These are phyloP conservation scores for Carex scoparia DNA, from an alignment of 176 grass and related monocot genomes.

Conservation along the genomic window DNA sequence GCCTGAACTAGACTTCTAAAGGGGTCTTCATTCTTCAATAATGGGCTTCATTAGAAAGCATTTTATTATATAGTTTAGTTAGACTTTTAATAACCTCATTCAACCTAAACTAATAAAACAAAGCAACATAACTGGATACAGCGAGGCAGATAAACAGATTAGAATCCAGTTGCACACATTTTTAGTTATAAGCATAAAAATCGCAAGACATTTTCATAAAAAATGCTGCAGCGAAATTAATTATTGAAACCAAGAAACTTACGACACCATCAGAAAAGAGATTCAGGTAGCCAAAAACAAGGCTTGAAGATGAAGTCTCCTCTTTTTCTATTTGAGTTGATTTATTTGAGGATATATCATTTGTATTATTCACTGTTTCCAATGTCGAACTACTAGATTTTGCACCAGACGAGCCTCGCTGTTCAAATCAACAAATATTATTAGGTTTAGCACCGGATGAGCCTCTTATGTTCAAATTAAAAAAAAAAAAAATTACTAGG, in stretches of 20 bases:
- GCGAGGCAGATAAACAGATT: background rate
- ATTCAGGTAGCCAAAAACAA: conserved; percentile 99
- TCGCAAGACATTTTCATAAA: conserved; percentile 16
- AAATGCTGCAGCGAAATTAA: conserved; percentile 6
- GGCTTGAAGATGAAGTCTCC: conserved; percentile 45
- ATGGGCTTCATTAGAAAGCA: background rate
- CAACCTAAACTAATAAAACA: conserved; percentile 6
- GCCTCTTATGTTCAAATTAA: conserved; percentile 40
- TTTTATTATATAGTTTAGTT: background rate
- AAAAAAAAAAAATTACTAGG: background rate
- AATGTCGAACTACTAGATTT: conserved; percentile 23
- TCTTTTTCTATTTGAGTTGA: conserved; percentile 31
- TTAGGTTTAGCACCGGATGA: background rate
- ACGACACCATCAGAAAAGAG: conserved; percentile 98
- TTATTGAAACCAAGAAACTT: conserved; percentile 48
- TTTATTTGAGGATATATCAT: conserved; percentile 22
- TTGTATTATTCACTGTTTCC: conserved; percentile 29
- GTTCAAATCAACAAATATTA: conserved; percentile 24
- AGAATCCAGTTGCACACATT: background rate
- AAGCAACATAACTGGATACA: background rate
- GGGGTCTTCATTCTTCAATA: background rate
- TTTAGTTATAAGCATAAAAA: background rate
- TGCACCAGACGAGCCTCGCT: conserved; percentile 35
- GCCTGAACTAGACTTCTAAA: background rate
- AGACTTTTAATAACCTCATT: background rate